Conservation (phyloP, 2,329 filamentous ascomycete species). For the Pseudogymnoascus sp. region DNA sequence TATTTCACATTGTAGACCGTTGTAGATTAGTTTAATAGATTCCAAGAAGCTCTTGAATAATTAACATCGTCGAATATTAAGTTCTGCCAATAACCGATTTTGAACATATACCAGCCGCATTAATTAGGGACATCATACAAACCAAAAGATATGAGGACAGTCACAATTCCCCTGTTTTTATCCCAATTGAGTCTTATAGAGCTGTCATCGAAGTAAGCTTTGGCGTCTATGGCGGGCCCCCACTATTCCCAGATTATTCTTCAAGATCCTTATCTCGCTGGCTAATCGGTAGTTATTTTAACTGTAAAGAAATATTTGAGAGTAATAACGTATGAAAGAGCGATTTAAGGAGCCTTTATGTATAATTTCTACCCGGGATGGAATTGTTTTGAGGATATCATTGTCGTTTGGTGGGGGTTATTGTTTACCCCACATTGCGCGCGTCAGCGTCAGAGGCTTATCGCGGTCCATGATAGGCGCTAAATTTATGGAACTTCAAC, state of each 20-base stretch:
- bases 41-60: neutral
- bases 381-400: neutral
- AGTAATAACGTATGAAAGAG: neutral
- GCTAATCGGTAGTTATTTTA: neutral
- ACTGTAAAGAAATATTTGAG: neutral
- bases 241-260: neutral
- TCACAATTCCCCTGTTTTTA: neutral
- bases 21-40: neutral
- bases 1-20: neutral
- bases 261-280: neutral
- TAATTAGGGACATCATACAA: neutral
- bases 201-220: conserved; percentile 2
- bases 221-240: neutral
- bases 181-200: neutral
- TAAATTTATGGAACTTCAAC: conserved; percentile 6
- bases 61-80: neutral
- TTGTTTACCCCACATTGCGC: conserved; percentile 1
- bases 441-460: conserved; percentile 7
- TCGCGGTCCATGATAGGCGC: conserved; percentile 1
- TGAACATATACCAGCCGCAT: neutral
- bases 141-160: neutral
- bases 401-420: neutral
- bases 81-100: neutral
- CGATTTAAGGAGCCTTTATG: neutral
- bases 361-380: neutral